These are phyloP conservation scores for Hirsutella rhossiliensis DNA, from an alignment of 2,329 filamentous ascomycete genomes.

Conservation along the genomic window DNA sequence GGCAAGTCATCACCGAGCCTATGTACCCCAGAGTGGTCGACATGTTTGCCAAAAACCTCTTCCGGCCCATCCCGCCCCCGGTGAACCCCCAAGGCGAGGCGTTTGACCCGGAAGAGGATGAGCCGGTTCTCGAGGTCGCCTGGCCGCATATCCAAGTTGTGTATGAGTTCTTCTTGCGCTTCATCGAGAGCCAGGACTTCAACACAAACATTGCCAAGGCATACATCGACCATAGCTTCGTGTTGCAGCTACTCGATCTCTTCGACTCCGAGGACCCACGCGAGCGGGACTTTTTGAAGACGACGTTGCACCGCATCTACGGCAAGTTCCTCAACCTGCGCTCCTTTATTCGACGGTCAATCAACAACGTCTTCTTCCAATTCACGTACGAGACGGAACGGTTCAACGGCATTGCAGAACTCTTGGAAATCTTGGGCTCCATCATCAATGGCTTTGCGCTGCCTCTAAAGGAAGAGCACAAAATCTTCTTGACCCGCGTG, in stretches of 20 bases:
- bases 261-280: constrained; percentile 97
- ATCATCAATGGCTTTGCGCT: constrained; percentile 99
- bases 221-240: constrained; percentile 97
- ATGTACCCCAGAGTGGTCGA: constrained; percentile 99
- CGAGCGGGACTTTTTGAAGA: constrained; percentile 96
- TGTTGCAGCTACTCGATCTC: constrained; percentile 88
- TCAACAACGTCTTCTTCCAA: constrained; percentile 99
- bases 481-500: constrained; percentile 89
- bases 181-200: constrained; percentile 99
- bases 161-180: constrained; percentile 97
- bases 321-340: constrained; percentile 97
- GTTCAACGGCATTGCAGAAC: constrained; percentile 95
- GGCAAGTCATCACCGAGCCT: constrained; percentile 94
- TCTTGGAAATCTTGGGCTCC: constrained; percentile 91
- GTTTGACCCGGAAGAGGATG: constrained; percentile 96
- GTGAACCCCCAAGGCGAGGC: constrained; percentile 97
- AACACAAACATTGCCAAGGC: constrained; percentile 99
- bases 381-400: constrained; percentile 98
- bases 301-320: constrained; percentile 93
- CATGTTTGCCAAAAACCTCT: constrained; percentile 98
- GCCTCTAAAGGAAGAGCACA: constrained; percentile 96
- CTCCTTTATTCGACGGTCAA: constrained; percentile 93
- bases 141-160: constrained; percentile 99
- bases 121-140: constrained; percentile 92
- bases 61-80: constrained; percentile 90